phyloP scores from a whole-genome alignment of 2,329 filamentous ascomycete genomes.

The Ophiostoma montium region DNA sequence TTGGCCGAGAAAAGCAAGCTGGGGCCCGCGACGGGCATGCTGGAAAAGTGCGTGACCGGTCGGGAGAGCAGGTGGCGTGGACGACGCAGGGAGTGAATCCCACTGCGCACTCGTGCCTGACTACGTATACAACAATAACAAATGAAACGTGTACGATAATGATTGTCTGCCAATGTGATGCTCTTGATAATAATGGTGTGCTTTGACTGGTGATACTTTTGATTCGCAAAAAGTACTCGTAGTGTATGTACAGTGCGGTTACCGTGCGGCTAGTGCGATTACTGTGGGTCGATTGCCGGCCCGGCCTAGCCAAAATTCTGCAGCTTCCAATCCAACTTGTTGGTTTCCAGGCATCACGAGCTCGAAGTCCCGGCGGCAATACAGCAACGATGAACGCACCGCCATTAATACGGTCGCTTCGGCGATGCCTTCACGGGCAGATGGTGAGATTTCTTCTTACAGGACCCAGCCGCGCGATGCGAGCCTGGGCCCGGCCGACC shows the following conservation, averaged over 20 bases:
- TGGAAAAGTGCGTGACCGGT: not conserved
- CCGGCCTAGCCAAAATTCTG: not conserved
- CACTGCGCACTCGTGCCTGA: constrained; percentile 2
- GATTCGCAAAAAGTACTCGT: too few relatives aligned
- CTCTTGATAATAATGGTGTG: not conserved
- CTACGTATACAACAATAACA: too few relatives aligned
- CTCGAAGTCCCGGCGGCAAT: constrained; percentile 2
- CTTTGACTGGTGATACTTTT: not conserved
- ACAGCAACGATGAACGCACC: constrained; percentile 21
- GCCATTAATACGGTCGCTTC: constrained; percentile 23
- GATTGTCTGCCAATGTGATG: too few relatives aligned
- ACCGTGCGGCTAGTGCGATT: constrained; percentile 16
- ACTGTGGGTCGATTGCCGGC: constrained; percentile 8
- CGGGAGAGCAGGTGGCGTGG: not conserved
- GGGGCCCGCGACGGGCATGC: not conserved
- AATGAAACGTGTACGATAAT: too few relatives aligned
- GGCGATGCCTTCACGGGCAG: constrained; percentile 18
- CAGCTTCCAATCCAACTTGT: not conserved
- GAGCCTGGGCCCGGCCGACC: not conserved
- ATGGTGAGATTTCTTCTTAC: constrained; percentile 16
- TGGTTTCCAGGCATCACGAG: not conserved
- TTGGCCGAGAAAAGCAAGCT: too few relatives aligned
- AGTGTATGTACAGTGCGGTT: not conserved
- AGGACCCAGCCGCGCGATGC: too few relatives aligned
- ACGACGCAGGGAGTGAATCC: not conserved